A percentile compares a stretch with the other conserved stretches of the same genome.
These are phyloP conservation scores for Paxillus ammoniavirescens DNA, from an alignment of 768 basidiomycete species.

Conservation along the genomic window DNA sequence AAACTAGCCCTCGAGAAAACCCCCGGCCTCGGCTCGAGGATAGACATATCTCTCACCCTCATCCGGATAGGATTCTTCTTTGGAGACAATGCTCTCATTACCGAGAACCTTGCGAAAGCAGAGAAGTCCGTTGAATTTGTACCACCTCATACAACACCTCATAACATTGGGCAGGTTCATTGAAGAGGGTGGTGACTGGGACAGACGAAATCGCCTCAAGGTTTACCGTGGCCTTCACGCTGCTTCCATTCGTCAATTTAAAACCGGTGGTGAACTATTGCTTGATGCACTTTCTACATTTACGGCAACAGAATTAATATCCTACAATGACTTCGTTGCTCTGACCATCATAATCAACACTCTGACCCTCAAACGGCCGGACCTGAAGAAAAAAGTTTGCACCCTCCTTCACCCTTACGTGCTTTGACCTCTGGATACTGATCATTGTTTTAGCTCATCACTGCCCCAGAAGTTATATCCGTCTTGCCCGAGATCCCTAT, in stretches of 20 bases:
- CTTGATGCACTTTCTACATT: constrained; percentile 93
- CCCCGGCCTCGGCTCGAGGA: constrained; percentile 87
- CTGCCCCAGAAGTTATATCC: constrained; percentile 84
- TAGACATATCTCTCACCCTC: constrained; percentile 88
- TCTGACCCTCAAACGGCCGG: constrained; percentile 74
- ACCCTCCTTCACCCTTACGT: background rate
- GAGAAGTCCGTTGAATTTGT: constrained; percentile 58
- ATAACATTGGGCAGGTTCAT: constrained; percentile 56
- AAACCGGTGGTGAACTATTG: constrained; percentile 78
- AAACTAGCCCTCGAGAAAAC: constrained; percentile 87
- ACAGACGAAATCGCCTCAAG: constrained; percentile 92
- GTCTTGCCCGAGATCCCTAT: constrained; percentile 80
- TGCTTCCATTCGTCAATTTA: constrained; percentile 87
- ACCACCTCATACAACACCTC: background rate
- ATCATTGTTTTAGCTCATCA: constrained; percentile 59
- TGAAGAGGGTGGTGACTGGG: constrained; percentile 98
- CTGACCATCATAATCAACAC: constrained; percentile 80
- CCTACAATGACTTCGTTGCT: constrained; percentile 88
- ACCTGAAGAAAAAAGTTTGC: constrained; percentile 86
- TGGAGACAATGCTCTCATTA: constrained; percentile 70
- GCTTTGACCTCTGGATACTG: background rate
- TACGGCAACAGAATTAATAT: constrained; percentile 85
- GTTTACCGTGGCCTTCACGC: constrained; percentile 89
- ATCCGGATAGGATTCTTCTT: constrained; percentile 92
- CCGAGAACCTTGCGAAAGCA: constrained; percentile 70